Base-by-base conservation (phyloP, 2,329 filamentous ascomycete species). In the Raffaelea ambrosiae region DNA sequence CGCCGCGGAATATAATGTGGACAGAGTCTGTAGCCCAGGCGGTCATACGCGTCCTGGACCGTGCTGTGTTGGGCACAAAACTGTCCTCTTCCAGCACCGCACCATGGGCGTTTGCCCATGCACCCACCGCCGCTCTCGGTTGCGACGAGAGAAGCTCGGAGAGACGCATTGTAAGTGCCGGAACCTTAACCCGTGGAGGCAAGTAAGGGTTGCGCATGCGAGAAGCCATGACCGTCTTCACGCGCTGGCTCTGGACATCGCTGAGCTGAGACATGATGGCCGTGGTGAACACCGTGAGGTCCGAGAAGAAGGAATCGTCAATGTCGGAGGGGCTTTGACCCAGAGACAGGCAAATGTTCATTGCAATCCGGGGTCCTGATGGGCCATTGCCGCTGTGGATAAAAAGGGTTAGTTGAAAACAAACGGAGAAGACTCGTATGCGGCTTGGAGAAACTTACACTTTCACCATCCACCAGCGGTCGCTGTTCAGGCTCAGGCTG, bases 391-490 rank as follows among this genome's bases (percentile, higher is more conserved):
- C 7, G 18, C 20, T 16, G 29, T 50, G 22, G 19, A 38, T 19
- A 40, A 46, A 31, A 31, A 48, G 2, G 3, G 26, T 43, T 31
- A 43, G 36, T 40, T 19, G 36, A 20, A 19, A 11, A n/a, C 39
- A 44, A 3, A 41, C 11, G 31, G 29, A 41, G n/a, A 67, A 67
- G 26, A 7, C 26, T 29, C 26, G n/a, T n/a, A n/a, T n/a, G n/a
- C n/a, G n/a, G n/a, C n/a, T n/a, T n/a, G n/a, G n/a, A n/a, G n/a
- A 44, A 36, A 70, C 75, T 66, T 67, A 81, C 74, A 79, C 63
- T 63, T 84, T 76, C 47, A 88, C 70, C 51, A 90, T 68, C 81
- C 84, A 90, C 86, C 87, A 95, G 52, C 75, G 76, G 60, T 93
- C 86, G 46, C 87, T 86, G 58, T 75, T 73, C 59, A 86, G 72